A percentile compares a stretch with the other conserved stretches of the same genome.
phyloP scores from a whole-genome alignment of 164 flowering plant species.

The Stephania yunnanensis region DNA sequence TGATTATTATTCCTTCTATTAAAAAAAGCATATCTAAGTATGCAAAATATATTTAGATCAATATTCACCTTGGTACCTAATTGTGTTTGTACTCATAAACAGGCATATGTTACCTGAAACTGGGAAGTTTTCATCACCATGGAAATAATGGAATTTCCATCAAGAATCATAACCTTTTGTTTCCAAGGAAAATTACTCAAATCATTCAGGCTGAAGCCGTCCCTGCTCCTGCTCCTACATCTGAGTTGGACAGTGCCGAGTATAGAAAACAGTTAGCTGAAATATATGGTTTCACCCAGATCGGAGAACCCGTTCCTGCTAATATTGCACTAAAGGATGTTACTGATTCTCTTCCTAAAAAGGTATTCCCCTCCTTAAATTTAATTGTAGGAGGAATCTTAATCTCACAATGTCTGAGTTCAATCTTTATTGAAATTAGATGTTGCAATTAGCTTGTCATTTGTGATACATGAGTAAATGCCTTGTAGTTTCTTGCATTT shows the following conservation, averaged over 20 bases:
- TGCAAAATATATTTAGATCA: not conserved
- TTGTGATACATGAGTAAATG: not conserved
- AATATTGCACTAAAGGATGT: conserved; percentile 65
- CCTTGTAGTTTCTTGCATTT: not conserved
- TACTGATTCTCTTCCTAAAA: conserved; percentile 64
- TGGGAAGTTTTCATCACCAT: conserved; percentile 21
- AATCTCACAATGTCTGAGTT: not conserved
- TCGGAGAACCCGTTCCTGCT: conserved; percentile 82
- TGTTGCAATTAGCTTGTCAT: not conserved
- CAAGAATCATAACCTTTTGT: conserved; percentile 15
- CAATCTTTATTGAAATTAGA: not conserved
- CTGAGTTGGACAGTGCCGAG: conserved; percentile 39
- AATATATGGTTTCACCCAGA: conserved; percentile 83
- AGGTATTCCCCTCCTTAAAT: conserved; percentile 35
- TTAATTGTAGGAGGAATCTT: not conserved
- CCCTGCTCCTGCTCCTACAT: conserved; percentile 43
- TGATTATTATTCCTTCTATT: not conserved
- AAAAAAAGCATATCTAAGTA: not conserved
- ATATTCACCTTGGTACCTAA: not conserved
- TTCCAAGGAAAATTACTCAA: conserved; percentile 23
- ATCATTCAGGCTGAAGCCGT: conserved; percentile 46
- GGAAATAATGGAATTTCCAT: conserved; percentile 5
- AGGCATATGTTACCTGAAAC: conserved; percentile 43
- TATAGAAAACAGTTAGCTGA: conserved; percentile 52
- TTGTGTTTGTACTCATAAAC: conserved; percentile 15